phyloP scores from a whole-genome alignment of 192 early-diverging fungal genomes.

The Coemansia sp. region DNA sequence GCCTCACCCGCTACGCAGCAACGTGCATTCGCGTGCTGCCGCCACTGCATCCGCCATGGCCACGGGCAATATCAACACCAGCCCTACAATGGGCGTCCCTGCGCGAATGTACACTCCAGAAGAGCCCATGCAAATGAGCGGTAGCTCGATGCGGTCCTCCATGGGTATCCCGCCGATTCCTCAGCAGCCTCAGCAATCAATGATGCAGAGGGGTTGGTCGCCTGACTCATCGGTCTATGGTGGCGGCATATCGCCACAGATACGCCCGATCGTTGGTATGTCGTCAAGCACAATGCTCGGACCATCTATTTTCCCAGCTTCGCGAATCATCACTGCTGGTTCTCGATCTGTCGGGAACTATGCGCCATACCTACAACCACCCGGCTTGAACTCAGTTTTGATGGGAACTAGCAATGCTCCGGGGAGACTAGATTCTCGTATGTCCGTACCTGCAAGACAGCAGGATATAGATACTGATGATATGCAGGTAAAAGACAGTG shows the following conservation, averaged over 20 bases:
- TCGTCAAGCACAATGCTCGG: conserved; percentile 25
- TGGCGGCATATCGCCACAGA: conserved; percentile 19
- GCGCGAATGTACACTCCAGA: conserved; percentile 42
- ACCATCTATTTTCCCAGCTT: conserved; percentile 2
- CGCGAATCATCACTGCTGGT: conserved; percentile 18
- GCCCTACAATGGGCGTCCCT: conserved; percentile 25
- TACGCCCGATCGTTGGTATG: conserved; percentile 34
- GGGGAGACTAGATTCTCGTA: neutral
- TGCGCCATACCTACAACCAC: conserved; percentile 4
- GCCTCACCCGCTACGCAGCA: conserved; percentile 40
- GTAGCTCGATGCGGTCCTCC: neutral
- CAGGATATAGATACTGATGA: conserved; percentile 18
- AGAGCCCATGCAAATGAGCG: conserved; percentile 11
- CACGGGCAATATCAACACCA: conserved; percentile 7
- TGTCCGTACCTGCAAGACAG: conserved; percentile 1
- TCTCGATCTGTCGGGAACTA: conserved; percentile 3
- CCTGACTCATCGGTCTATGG: conserved; percentile 8
- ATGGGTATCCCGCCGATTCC: neutral
- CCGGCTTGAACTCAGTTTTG: conserved; percentile 3
- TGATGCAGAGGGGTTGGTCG: conserved; percentile 21
- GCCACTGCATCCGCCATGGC: too few species aligned
- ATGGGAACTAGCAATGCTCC: neutral
- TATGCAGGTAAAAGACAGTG: conserved; percentile 45
- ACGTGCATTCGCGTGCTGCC: conserved; percentile 25
- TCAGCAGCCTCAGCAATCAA: conserved; percentile 3